Evolutionary conservation across 352 stramenopile genomes (phyloP).

Genomic region (Pythium pyrilobum): DNA sequence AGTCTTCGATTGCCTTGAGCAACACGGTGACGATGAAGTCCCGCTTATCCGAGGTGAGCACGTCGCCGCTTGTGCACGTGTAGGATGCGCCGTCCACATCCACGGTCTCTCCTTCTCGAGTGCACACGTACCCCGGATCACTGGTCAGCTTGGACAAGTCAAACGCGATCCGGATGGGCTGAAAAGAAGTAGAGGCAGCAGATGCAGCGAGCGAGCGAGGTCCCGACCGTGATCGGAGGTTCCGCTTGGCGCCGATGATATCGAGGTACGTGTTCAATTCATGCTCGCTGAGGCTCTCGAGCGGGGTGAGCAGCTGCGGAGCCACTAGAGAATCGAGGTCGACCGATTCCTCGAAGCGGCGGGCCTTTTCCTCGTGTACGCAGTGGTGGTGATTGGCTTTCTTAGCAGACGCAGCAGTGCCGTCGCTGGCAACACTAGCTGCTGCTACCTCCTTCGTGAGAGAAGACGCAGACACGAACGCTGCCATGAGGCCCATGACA

Average conservation of each 20-base stretch:
- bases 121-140: conserved; percentile 60
- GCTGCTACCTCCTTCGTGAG: too few species aligned
- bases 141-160: conserved; percentile 71
- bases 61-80: conserved; percentile 41
- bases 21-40: conserved; percentile 67
- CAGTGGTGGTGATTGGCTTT: conserved; percentile 46
- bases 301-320: conserved; percentile 23
- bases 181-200: conserved; percentile 26
- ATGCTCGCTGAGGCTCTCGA: conserved; percentile 17
- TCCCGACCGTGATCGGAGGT: neutral
- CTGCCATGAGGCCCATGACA: too few species aligned
- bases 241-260: conserved; percentile 24
- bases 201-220: conserved; percentile 29
- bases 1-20: conserved; percentile 52
- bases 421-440: too few species aligned
- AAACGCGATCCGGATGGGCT: conserved; percentile 74
- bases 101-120: conserved; percentile 39
- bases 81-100: conserved; percentile 44
- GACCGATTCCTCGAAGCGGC: conserved; percentile 40
- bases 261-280: conserved; percentile 34
- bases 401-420: too few species aligned
- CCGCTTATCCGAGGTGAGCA: conserved; percentile 60
- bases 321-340: conserved; percentile 30
- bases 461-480: too few species aligned
- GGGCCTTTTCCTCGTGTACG: conserved; percentile 61